Percentiles rank a stretch among this genome's conserved stretches.
Conservation (phyloP, 108 stramenopile genomes). For the Cyclotella choctawhatcheeana region DNA sequence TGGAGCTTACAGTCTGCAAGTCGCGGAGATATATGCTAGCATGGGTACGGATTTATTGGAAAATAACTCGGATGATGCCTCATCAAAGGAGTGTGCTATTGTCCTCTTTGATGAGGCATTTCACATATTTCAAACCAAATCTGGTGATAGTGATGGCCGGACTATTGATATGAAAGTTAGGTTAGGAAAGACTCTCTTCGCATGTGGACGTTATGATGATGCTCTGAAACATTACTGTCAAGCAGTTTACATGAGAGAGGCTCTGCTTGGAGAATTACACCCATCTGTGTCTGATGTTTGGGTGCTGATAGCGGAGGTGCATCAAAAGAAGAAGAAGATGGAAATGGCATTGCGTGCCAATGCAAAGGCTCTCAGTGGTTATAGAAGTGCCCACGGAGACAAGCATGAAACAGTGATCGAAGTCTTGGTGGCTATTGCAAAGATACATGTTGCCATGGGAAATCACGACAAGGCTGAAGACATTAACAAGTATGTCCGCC, state of each 20-base stretch:
- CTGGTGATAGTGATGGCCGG: slow-evolving; percentile 39
- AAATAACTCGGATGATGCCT: not conserved
- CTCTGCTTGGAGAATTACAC: slow-evolving; percentile 45
- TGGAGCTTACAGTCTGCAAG: slow-evolving; percentile 32
- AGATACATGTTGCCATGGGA: slow-evolving; percentile 41
- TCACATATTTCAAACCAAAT: slow-evolving; percentile 37
- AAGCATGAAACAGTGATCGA: slow-evolving; percentile 39
- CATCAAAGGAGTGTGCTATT: slow-evolving; percentile 30
- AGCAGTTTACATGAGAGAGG: slow-evolving; percentile 60
- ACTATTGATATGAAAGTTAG: slow-evolving; percentile 40
- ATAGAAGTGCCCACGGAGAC: slow-evolving; percentile 46
- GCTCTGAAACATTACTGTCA: slow-evolving; percentile 48
- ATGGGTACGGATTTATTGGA: slow-evolving; percentile 27
- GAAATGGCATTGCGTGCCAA: slow-evolving; percentile 44
- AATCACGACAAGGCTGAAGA: slow-evolving; percentile 46
- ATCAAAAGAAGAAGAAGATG: slow-evolving; percentile 28
- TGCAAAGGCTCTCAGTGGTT: slow-evolving; percentile 50
- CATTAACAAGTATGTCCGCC: slow-evolving; percentile 39
- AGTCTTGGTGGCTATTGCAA: slow-evolving; percentile 37
- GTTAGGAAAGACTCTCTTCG: slow-evolving; percentile 21
- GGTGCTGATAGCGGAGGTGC: slow-evolving; percentile 39
- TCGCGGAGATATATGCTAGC: slow-evolving; percentile 44
- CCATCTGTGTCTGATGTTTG: slow-evolving; percentile 47
- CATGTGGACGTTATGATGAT: slow-evolving; percentile 47
- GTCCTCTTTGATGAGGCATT: slow-evolving; percentile 43